Percentiles rank a stretch among this genome's conserved stretches.
Evolutionary conservation across 2,329 filamentous ascomycete species (phyloP).

Genomic region (Mycosphaerella sp.): DNA sequence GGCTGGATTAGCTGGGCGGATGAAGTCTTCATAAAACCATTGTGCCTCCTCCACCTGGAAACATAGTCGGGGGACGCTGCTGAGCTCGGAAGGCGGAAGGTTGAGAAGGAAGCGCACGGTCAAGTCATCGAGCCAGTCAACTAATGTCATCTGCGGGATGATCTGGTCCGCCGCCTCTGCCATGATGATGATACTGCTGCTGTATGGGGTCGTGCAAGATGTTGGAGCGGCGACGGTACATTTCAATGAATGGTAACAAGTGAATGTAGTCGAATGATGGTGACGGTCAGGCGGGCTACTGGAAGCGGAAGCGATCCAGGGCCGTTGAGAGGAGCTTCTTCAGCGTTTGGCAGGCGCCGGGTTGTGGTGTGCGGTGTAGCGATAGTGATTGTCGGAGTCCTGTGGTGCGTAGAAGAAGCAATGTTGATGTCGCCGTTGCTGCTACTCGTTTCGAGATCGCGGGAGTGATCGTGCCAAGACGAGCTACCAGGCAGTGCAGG

Average conservation of each 20-base stretch:
- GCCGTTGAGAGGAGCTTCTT: conserved; percentile 5
- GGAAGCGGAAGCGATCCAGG: conserved; percentile 5
- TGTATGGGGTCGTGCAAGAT: conserved; percentile 41
- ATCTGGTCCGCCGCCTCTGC: conserved; percentile 15
- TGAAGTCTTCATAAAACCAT: conserved; percentile 99
- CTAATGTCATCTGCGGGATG: conserved; percentile 72
- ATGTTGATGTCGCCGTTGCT: background rate
- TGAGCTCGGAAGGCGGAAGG: conserved; percentile 82
- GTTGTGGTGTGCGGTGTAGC: background rate
- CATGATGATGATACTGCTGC: conserved; percentile 60
- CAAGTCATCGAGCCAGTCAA: conserved; percentile 96
- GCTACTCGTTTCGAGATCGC: background rate
- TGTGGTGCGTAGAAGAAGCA: background rate
- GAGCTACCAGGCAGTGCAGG: background rate
- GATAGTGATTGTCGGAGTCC: background rate
- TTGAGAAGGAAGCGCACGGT: conserved; percentile 98
- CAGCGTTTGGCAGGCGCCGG: background rate
- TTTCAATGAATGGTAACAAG: conserved; percentile 11
- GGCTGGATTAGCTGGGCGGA: conserved; percentile 68
- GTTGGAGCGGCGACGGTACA: conserved; percentile 16
- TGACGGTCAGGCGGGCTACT: background rate
- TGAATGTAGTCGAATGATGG: background rate
- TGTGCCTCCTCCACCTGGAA: conserved; percentile 99
- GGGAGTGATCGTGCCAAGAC: background rate
- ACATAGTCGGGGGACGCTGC: conserved; percentile 86